Base-by-base conservation (phyloP, 2,329 filamentous ascomycete genomes). In the Clonostachys solani region DNA sequence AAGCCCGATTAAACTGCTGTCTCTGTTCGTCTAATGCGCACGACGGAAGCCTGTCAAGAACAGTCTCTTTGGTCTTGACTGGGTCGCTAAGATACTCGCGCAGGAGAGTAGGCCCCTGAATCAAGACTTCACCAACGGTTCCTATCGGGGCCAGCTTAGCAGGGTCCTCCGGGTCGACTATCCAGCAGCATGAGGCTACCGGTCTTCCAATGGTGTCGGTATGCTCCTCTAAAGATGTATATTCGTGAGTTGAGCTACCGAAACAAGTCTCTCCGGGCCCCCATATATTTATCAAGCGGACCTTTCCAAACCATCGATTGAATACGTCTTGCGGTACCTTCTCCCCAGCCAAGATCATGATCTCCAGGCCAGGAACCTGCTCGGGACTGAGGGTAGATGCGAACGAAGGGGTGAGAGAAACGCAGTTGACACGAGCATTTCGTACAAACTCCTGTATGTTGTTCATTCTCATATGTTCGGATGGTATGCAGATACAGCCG, bases 31-130 rank as follows among this genome's bases (percentile, higher is more conserved):
- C 12, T 12, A 23, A 16, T 17, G 40, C 40, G 17, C 40, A 42
- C 2, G 18, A 12, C 1, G 40, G 40, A 23, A 42, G 40, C 2
- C 12, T 15, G 6, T 23, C 23, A 12, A 42, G 9, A 15, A 23
- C 15, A 5, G 12, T 54, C 50, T 36, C 54, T 50, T 12, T 56
- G 9, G 50, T 54, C 44, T 40, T 46, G 12, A 13, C 40, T 10
- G 33, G 40, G 38, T 47, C 38, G 9, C n/a, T 12, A 23, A 49
- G 47, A 36, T 19, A 59, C 36, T 74, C 72, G 35, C 68, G 60
- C 29, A 70, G 72, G 15, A 79, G 67, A 6, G 67, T 66, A 3
- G 74, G 74, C 2, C 69, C 67, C 46, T 63, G 64, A 40, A 71
- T 50, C 15, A 62, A 50, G 34, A 66, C 50, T 35, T 54, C 52